Base-by-base conservation (phyloP, 768 basidiomycete species). In the Strobilomyces confusus region DNA sequence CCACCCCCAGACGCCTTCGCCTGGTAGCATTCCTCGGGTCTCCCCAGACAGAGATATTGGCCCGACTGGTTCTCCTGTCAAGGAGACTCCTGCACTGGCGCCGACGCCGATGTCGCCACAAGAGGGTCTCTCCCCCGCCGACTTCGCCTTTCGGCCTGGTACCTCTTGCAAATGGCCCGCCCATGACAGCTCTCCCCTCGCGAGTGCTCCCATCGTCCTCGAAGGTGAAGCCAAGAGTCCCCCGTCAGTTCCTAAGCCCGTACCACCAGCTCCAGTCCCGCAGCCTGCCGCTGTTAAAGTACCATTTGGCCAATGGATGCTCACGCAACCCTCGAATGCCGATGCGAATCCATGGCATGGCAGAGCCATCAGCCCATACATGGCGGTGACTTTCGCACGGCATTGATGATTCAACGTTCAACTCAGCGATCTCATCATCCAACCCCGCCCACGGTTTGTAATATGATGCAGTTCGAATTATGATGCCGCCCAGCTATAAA, bases 121-220 rank as follows among this genome's bases (percentile, higher is more conserved):
- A n/a, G 14, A 70, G 58, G 40, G 20, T 55, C 5, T 49, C 59
- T 44, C 60, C 51, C 32, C 64, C 53, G 32, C 52, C 58, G 14
- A 30, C 45, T 63, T 75, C 80, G 20, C 69, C 74, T 3, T 65
- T 84, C 30, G 76, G 77, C 20, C 64, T 65, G 25, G 44, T 79
- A 17, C 81, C 82, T 19, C 75, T 85, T 36, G 78, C 86, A 19
- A 60, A 48, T 13, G 69, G 55, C 9, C 80, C 83, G 8, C 88
- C 88, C 0, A 68, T 77, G n/a, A 5, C 81, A 91, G 89, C 58
- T 90, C 89, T 4, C 89, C 89, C 2, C 72, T 91, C 45, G 84
- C 89, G 5, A 81, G 69, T 52, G 73, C 76, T 6, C 72, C 82
- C 48, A 72, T 72, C 51, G 80, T 74, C 20, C 78, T 79, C 15